phyloP scores from a whole-genome alignment of 805 yeast species.

The Brettanomyces custersianus region DNA sequence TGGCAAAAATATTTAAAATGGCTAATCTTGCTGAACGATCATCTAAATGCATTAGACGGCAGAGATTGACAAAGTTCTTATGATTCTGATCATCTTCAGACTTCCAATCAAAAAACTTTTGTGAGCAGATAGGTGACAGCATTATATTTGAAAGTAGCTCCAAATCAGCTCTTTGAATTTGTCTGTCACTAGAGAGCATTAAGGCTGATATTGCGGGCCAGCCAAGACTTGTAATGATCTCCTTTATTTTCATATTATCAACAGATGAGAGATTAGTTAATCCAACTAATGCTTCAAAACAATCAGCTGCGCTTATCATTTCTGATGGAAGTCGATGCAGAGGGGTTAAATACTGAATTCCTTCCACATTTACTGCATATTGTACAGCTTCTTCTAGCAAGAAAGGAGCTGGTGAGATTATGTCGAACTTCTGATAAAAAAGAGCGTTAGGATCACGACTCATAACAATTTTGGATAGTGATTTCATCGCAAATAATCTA shows the following conservation, averaged over 20 bases:
- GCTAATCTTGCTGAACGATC: conserved; percentile 32
- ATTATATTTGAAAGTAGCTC: conserved; percentile 41
- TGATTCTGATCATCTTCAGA: conserved; percentile 25
- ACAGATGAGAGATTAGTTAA: conserved; percentile 42
- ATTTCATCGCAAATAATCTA: conserved; percentile 28
- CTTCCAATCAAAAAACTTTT: conserved; percentile 49
- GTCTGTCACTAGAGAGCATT: conserved; percentile 27
- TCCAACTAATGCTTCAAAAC: conserved; percentile 37
- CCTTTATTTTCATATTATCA: conserved; percentile 22
- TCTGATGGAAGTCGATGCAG: conserved; percentile 18
- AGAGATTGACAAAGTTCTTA: conserved; percentile 32
- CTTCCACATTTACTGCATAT: conserved; percentile 21
- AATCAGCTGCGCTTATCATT: conserved; percentile 25
- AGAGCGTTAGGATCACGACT: conserved; percentile 31
- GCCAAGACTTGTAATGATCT: conserved; percentile 25
- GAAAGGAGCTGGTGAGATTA: conserved; percentile 37
- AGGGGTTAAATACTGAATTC: conserved; percentile 13
- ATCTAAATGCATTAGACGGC: conserved; percentile 29
- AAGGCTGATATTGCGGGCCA: conserved; percentile 29
- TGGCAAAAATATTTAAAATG: conserved; percentile 24
- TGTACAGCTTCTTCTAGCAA: conserved; percentile 38
- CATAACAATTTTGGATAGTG: conserved; percentile 37
- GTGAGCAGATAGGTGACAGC: conserved; percentile 29
- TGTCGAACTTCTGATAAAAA: conserved; percentile 31
- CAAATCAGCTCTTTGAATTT: conserved; percentile 37